Conservation (phyloP, 345 rosid genomes). For the Draba incana region DNA sequence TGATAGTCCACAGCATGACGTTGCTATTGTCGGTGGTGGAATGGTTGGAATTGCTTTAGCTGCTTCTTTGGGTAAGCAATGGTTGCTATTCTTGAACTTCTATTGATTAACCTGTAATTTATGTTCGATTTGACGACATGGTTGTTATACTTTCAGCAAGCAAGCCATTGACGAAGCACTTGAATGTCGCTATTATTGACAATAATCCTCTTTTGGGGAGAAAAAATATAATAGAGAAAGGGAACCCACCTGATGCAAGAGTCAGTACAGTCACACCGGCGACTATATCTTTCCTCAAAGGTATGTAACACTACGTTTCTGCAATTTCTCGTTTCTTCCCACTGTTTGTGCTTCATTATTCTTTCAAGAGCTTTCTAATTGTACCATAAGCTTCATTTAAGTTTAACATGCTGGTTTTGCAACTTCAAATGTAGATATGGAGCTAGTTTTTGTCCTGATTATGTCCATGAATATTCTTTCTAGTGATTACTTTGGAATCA, state of each 20-base stretch:
- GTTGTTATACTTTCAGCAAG: slow-evolving; percentile 62
- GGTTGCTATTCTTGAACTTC: background rate
- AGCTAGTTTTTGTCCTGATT: slow-evolving; percentile 2
- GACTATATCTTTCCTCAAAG: slow-evolving; percentile 75
- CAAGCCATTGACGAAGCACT: slow-evolving; percentile 74
- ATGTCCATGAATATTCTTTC: background rate
- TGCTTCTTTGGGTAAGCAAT: slow-evolving; percentile 74
- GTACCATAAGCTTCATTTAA: slow-evolving; percentile 4
- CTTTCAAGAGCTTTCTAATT: background rate
- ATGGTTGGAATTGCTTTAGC: slow-evolving; percentile 98
- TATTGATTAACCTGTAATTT: background rate
- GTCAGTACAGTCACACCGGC: slow-evolving; percentile 96
- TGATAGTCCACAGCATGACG: slow-evolving; percentile 57
- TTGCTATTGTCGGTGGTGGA: slow-evolving; percentile 96
- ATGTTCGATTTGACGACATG: background rate
- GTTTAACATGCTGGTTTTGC: slow-evolving; percentile 15
- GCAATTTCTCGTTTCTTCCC: background rate
- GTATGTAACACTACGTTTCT: slow-evolving; percentile 46
- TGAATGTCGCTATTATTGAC: slow-evolving; percentile 82
- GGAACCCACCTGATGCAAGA: slow-evolving; percentile 82
- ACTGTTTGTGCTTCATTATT: background rate
- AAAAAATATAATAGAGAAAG: slow-evolving; percentile 54
- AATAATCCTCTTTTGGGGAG: slow-evolving; percentile 74
- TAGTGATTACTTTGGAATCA: background rate
- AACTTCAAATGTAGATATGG: background rate